Percentiles rank a stretch among this genome's conserved stretches.
phyloP scores from a whole-genome alignment of 805 yeast species.

The Wickerhamomyces bovis region DNA sequence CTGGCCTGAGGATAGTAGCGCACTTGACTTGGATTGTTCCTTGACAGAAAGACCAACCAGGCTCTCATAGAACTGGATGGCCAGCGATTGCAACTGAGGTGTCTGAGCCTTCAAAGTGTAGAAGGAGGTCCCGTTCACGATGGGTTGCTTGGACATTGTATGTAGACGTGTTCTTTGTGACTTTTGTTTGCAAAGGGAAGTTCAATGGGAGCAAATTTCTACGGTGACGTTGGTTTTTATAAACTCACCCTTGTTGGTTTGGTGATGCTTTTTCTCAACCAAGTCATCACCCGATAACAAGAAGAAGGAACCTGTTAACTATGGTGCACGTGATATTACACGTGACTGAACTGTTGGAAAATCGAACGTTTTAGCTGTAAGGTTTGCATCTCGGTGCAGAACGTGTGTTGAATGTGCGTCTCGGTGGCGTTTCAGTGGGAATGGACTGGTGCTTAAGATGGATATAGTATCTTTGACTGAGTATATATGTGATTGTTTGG shows the following conservation, averaged over 20 bases:
- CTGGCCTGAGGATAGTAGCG: conserved; percentile 28
- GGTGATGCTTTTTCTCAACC: neutral
- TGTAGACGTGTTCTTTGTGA: neutral
- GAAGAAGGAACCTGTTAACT: neutral
- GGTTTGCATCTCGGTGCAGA: too few species aligned
- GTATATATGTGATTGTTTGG: too few species aligned
- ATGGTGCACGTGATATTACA: neutral
- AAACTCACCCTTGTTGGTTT: neutral
- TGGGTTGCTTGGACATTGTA: conserved; percentile 23
- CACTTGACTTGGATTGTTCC: conserved; percentile 7
- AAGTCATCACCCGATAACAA: neutral
- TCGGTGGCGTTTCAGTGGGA: too few species aligned
- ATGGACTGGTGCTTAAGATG: too few species aligned
- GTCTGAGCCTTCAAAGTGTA: conserved; percentile 49
- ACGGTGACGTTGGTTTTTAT: neutral
- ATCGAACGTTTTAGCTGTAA: neutral
- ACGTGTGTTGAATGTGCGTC: too few species aligned
- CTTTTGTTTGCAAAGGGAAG: neutral
- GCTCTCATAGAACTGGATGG: conserved; percentile 53
- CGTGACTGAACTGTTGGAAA: too few species aligned
- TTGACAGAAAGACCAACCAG: conserved; percentile 33
- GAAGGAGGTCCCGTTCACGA: conserved; percentile 53
- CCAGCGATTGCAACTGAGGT: conserved; percentile 33
- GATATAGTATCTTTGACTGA: too few species aligned
- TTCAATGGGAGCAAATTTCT: neutral